Evolutionary conservation across 257 asterid genomes (phyloP).

Genomic region (Nicotiana obtusifolia): DNA sequence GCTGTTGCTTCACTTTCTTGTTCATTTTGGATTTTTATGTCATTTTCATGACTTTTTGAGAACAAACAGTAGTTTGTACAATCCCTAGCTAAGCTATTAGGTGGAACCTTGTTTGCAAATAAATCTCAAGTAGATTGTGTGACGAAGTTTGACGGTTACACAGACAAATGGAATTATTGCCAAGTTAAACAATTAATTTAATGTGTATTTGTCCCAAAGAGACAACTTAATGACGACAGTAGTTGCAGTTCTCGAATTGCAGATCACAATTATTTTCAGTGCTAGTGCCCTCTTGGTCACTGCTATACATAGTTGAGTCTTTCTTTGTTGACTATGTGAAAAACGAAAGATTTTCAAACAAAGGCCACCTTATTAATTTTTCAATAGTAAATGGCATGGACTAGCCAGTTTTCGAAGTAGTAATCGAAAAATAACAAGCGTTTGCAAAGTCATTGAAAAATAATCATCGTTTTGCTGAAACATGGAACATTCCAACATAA

Average conservation of each 20-base stretch:
- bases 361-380: too few relatives aligned
- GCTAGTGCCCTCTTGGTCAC: neutral
- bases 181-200: neutral
- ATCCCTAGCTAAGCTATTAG: neutral
- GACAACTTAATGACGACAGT: neutral
- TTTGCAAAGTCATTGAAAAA: too few relatives aligned
- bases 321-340: neutral
- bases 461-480: too few relatives aligned
- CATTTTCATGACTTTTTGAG: neutral
- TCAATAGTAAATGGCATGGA: too few relatives aligned
- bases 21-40: neutral
- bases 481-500: too few relatives aligned
- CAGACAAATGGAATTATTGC: neutral
- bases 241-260: neutral
- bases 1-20: neutral
- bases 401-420: too few relatives aligned
- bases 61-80: neutral
- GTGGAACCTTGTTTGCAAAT: neutral
- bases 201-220: neutral
- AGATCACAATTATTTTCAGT: neutral
- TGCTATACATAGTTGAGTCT: neutral
- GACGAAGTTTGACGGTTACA: neutral
- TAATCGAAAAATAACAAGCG: too few relatives aligned
- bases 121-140: neutral
- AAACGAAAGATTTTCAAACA: neutral